Base-by-base conservation (phyloP, 202 grass and related monocot genomes). In the Saccharum hybrid region DNA sequence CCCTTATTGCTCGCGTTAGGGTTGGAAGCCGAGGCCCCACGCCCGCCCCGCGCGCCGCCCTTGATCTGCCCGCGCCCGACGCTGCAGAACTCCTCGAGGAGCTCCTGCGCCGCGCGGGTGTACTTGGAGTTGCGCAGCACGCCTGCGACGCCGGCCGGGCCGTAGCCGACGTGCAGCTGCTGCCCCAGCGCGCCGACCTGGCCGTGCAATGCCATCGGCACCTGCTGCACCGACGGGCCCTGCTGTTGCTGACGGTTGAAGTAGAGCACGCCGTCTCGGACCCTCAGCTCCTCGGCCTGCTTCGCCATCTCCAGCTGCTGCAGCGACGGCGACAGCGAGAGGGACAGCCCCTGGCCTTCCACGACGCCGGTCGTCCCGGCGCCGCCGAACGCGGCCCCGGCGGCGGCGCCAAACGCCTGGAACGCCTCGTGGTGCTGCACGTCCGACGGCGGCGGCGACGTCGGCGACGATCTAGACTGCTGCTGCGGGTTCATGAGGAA, bases 1-100 rank as follows among this genome's bases (percentile, higher is more conserved):
- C 74, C 76, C 56, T 78, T 83, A 8, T 83, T 76, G 45, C 60
- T 87, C 5, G 87, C 28, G 45, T 85, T 96, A 92, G 83, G 87
- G 86, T 96, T 96, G 22, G 81, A 76, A 4, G 83, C 75, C 2
- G 88, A 83, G 5, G 76, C 83, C 63, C 73, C 74, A 4, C 82
- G 89, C 3, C 67, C 82, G 38, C 84, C 81, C 0, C 80, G 67
- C 37, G 74, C 84, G 63, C 74, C 75, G 15, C 72, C 78, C 74
- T 89, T 92, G 40, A 96, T 86, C 80, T 99, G 93, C 4, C 88
- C 91, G 36, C 89, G 89, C 7, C 93, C 91, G 9, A 99, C 97
- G 75, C 91, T 99, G 88, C 97, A 99, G 84, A 99, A 99, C 26
- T 99, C 97, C 88, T 96, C 93, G 2, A 99, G 87, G 33, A 99